Percentiles rank a stretch among this genome's conserved stretches.
phyloP scores from a whole-genome alignment of 2,329 filamentous ascomycete species.

The Colletotrichum sp. region DNA sequence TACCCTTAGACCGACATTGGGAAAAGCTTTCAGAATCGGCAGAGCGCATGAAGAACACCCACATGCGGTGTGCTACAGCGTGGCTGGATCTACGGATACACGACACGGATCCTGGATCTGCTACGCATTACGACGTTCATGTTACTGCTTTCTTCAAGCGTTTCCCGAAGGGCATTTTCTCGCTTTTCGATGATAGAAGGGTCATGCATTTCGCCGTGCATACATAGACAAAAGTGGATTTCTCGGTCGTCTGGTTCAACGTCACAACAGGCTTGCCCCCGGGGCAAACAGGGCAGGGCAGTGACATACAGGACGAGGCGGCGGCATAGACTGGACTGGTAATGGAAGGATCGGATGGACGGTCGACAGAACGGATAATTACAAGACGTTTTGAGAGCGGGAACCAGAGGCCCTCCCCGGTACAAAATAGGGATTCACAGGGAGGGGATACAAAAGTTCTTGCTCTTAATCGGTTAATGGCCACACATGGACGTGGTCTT shows the following conservation, averaged over 20 bases:
- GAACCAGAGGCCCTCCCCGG: slow-evolving; percentile 40
- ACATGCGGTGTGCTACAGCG: slow-evolving; percentile 16
- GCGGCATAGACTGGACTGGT: slow-evolving; percentile 25
- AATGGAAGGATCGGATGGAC: slow-evolving; percentile 22
- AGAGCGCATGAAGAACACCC: slow-evolving; percentile 24
- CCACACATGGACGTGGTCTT: slow-evolving; percentile 23
- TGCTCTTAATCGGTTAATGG: slow-evolving; percentile 28
- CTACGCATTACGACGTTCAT: slow-evolving; percentile 30
- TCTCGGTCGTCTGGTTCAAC: slow-evolving; percentile 61
- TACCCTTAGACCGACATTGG: slow-evolving; percentile 31
- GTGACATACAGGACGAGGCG: slow-evolving; percentile 27
- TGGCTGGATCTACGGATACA: slow-evolving; percentile 21
- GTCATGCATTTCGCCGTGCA: slow-evolving; percentile 40
- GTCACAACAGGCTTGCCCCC: slow-evolving; percentile 26
- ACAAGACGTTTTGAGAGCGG: slow-evolving; percentile 33
- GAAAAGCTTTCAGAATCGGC: slow-evolving; percentile 28
- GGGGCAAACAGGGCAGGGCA: slow-evolving; percentile 27
- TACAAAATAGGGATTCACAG: slow-evolving; percentile 39
- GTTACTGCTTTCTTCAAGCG: slow-evolving; percentile 40
- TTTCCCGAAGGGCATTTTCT: slow-evolving; percentile 38
- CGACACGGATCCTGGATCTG: slow-evolving; percentile 21
- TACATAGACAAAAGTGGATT: slow-evolving; percentile 70
- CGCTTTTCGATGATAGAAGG: slow-evolving; percentile 40
- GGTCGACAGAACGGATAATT: slow-evolving; percentile 23
- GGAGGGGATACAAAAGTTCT: slow-evolving; percentile 29